These are phyloP conservation scores for Globisporangium emineosum DNA, from an alignment of 352 stramenopile species.

Conservation along the genomic window DNA sequence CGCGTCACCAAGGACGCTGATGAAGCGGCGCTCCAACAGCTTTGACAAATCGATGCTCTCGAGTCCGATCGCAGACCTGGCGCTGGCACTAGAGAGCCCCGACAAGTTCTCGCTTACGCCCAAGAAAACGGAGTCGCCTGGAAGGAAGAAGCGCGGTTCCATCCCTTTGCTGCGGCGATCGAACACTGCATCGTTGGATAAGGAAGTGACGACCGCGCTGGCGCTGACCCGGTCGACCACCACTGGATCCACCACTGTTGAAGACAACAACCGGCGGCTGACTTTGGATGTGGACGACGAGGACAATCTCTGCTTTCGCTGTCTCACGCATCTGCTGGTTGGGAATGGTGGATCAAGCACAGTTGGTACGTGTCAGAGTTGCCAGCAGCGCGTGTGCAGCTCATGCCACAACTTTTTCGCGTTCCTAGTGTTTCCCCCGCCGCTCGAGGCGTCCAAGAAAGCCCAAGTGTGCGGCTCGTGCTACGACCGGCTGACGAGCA, in stretches of 20 bases:
- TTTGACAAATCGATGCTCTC: constrained; percentile 35
- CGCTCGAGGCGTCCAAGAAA: constrained; percentile 58
- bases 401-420: constrained; percentile 55
- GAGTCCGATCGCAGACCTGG: constrained; percentile 26
- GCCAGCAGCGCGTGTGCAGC: constrained; percentile 59
- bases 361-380: constrained; percentile 39
- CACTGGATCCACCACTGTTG: constrained; percentile 7
- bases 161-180: constrained; percentile 21
- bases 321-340: constrained; percentile 33
- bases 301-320: constrained; percentile 64
- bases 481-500: constrained; percentile 56
- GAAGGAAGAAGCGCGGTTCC: constrained; percentile 13
- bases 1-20: constrained; percentile 20
- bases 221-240: constrained; percentile 15
- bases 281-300: constrained; percentile 42
- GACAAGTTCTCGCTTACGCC: constrained; percentile 6
- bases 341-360: not conserved
- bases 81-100: constrained; percentile 15
- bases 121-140: constrained; percentile 7
- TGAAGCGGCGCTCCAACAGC: constrained; percentile 41
- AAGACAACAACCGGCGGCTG: constrained; percentile 7
- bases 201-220: constrained; percentile 17
- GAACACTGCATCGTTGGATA: constrained; percentile 9
- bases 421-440: constrained; percentile 73
- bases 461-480: constrained; percentile 62